These are phyloP conservation scores for Lachnellula arida DNA, from an alignment of 2,329 filamentous ascomycete species.

Conservation along the genomic window DNA sequence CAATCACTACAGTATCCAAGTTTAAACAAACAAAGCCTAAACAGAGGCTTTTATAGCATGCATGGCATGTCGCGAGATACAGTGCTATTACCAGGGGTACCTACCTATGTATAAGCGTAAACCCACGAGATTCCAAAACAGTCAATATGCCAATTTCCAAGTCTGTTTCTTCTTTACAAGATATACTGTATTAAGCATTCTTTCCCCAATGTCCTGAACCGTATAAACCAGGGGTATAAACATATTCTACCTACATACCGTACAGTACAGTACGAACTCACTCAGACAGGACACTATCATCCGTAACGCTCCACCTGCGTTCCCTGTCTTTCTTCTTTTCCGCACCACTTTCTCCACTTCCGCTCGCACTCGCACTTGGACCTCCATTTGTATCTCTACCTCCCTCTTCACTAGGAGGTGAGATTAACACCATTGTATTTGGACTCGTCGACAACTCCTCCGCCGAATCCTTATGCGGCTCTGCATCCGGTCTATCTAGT, in stretches of 20 bases:
- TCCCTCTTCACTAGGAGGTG: constrained; percentile 11
- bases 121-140: too few relatives aligned
- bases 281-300: constrained; percentile 20
- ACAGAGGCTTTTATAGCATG: too few relatives aligned
- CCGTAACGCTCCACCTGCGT: constrained; percentile 29
- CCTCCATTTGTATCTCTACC: constrained; percentile 16
- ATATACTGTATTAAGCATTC: neutral
- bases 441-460: neutral
- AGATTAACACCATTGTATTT: neutral
- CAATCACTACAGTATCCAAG: too few relatives aligned
- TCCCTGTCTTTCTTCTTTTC: constrained; percentile 16
- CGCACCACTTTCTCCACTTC: constrained; percentile 4
- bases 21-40: too few relatives aligned
- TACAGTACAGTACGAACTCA: neutral
- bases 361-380: neutral
- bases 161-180: too few relatives aligned
- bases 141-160: too few relatives aligned
- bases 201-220: neutral
- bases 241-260: neutral
- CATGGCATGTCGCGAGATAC: too few relatives aligned
- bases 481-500: constrained; percentile 3
- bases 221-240: neutral
- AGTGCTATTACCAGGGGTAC: too few relatives aligned
- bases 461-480: constrained; percentile 16
- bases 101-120: too few relatives aligned